Evolutionary conservation across 2,329 filamentous ascomycete species (phyloP).

Genomic region (Cyanodermella asteris): DNA sequence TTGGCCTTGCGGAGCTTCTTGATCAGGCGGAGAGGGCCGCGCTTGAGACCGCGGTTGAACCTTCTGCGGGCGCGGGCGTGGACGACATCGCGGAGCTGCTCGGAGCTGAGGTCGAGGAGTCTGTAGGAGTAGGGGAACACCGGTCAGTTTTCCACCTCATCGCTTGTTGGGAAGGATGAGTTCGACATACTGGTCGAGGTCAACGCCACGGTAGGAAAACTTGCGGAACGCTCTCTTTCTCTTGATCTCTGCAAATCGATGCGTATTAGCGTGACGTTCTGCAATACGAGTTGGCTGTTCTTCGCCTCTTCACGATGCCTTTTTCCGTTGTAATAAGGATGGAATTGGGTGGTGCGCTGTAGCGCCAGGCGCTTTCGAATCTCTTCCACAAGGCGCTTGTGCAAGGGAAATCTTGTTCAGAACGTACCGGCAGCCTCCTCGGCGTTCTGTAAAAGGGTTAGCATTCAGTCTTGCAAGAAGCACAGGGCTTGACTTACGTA

Average conservation of each 20-base stretch:
- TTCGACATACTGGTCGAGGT: constrained; percentile 96
- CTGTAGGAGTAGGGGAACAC: constrained; percentile 27
- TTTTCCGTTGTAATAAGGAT: background rate
- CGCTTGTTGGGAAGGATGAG: constrained; percentile 2
- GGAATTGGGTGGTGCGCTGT: no score
- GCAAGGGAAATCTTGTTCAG: constrained; percentile 8
- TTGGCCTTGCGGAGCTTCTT: constrained; percentile 99
- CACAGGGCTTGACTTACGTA: constrained; percentile 43
- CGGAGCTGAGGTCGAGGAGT: constrained; percentile 94
- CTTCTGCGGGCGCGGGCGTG: constrained; percentile 95
- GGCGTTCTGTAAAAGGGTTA: constrained; percentile 48
- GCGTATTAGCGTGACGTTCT: no score
- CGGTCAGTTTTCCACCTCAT: background rate
- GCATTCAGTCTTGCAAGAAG: constrained; percentile 8
- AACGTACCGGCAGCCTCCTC: constrained; percentile 72
- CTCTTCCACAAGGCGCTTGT: no score
- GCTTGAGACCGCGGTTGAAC: constrained; percentile 99
- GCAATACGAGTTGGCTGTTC: constrained; percentile 3
- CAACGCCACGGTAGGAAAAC: constrained; percentile 98
- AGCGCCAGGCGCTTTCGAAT: no score
- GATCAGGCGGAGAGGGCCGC: constrained; percentile 99
- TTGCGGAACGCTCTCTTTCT: constrained; percentile 99
- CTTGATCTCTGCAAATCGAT: constrained; percentile 83
- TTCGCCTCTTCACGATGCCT: background rate
- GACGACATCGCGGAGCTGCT: constrained; percentile 97